These are phyloP conservation scores for Gastrodia elata DNA, from an alignment of 106 monocot species.

Conservation along the genomic window DNA sequence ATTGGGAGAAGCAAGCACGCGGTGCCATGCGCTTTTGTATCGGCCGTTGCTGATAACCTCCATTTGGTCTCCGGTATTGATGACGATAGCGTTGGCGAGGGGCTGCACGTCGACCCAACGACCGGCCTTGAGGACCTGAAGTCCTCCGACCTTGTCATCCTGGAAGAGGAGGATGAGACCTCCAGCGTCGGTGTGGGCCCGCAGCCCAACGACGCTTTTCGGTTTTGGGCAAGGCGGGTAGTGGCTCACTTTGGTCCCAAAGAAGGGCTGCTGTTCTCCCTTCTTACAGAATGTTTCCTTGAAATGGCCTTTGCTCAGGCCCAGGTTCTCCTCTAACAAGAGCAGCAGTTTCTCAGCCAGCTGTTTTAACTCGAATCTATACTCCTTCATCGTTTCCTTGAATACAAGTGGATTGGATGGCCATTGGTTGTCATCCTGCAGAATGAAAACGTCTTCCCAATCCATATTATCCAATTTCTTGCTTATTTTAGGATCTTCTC, in stretches of 20 bases:
- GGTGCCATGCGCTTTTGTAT: constrained; percentile 65
- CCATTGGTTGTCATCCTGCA: constrained; percentile 39
- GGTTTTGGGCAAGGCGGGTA: constrained; percentile 67
- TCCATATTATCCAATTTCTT: constrained; percentile 28
- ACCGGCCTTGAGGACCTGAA: constrained; percentile 56
- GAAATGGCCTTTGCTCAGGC: constrained; percentile 48
- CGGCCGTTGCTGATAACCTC: constrained; percentile 73
- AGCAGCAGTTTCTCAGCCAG: constrained; percentile 55
- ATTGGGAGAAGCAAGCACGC: constrained; percentile 27
- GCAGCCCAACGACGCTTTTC: constrained; percentile 40
- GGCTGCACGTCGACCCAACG: constrained; percentile 74
- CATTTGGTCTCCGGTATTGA: constrained; percentile 85
- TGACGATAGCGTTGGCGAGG: constrained; percentile 45
- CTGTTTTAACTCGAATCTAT: constrained; percentile 39
- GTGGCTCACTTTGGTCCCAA: constrained; percentile 84
- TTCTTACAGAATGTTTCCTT: constrained; percentile 31
- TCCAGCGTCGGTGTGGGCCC: constrained; percentile 83
- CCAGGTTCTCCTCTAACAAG: constrained; percentile 48
- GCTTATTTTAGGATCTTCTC: not conserved
- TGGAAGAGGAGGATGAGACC: constrained; percentile 89
- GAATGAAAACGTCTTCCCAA: constrained; percentile 50
- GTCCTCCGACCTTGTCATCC: constrained; percentile 58
- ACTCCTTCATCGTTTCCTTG: constrained; percentile 67
- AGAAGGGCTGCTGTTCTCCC: constrained; percentile 38
- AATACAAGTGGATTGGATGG: constrained; percentile 42